Conservation (phyloP, 192 early-diverging fungal species). For the Backusella liffmaniae region DNA sequence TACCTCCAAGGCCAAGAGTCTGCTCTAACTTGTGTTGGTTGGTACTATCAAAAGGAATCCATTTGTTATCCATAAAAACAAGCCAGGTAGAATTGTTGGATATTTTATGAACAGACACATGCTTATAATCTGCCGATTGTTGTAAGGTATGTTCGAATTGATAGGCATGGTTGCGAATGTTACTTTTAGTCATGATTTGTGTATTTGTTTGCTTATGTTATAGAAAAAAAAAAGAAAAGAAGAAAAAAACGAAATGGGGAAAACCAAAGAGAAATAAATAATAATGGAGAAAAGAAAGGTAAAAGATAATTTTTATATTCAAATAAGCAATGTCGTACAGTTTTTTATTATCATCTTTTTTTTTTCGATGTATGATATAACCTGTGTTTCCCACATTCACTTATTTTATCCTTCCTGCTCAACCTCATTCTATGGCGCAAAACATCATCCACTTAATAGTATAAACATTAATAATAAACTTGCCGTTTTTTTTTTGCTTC, state of each 20-base stretch:
- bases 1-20: slow-evolving; percentile 26
- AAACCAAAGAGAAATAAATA: background rate
- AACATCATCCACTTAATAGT: background rate
- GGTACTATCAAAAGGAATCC: slow-evolving; percentile 22
- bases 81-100: slow-evolving; percentile 26
- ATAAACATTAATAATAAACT: background rate
- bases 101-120: slow-evolving; percentile 16
- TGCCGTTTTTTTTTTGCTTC: background rate
- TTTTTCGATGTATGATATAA: background rate
- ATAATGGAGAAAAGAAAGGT: background rate
- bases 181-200: slow-evolving; percentile 1
- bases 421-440: background rate
- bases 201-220: background rate
- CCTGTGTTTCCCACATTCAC: background rate
- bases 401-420: background rate
- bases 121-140: slow-evolving; percentile 8
- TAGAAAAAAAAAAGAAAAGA: background rate
- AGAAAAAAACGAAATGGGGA: too few species aligned
- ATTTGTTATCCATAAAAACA: slow-evolving; percentile 18
- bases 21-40: slow-evolving; percentile 32
- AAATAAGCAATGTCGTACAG: background rate
- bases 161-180: slow-evolving; percentile 27
- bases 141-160: slow-evolving; percentile 24
- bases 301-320: background rate
- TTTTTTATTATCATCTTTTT: background rate